Percentiles rank a stretch among this genome's conserved stretches.
Evolutionary conservation across 2,329 filamentous ascomycete species (phyloP).

Genomic region (Cytospora piceae): DNA sequence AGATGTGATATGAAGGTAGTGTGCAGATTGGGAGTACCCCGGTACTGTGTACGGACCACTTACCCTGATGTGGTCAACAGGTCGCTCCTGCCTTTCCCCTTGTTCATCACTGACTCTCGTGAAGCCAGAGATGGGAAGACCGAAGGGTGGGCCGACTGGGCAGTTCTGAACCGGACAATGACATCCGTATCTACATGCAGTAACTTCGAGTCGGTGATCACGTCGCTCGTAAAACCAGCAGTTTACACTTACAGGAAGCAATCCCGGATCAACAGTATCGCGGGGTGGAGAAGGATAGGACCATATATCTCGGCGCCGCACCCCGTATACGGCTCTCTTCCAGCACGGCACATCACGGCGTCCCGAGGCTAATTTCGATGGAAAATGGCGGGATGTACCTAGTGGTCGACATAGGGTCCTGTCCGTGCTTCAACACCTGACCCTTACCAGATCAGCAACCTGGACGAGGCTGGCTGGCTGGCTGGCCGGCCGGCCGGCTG

Average conservation of each 20-base stretch:
- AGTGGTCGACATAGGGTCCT: not conserved
- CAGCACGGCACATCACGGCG: not conserved
- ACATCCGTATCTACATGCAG: not conserved
- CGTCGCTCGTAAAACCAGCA: not conserved
- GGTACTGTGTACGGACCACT: not conserved
- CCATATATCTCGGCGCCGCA: not conserved
- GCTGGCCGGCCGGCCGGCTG: not conserved
- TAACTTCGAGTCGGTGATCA: not conserved
- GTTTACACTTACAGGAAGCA: not conserved
- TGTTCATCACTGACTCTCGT: too few relatives aligned
- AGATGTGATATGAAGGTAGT: not conserved
- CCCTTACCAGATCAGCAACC: not conserved
- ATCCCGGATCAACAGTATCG: too few relatives aligned
- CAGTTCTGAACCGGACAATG: not conserved
- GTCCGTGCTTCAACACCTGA: not conserved
- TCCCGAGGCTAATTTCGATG: not conserved
- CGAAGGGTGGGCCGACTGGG: not conserved
- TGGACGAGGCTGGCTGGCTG: conserved; percentile 10
- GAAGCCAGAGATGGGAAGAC: not conserved
- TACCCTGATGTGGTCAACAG: not conserved
- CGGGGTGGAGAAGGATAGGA: not conserved
- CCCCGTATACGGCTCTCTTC: not conserved
- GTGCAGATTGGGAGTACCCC: not conserved
- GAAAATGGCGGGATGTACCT: not conserved
- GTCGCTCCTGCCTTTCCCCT: not conserved